A percentile compares a stretch with the other conserved stretches of the same genome.
Conservation (phyloP, 495 filamentous ascomycete genomes). For the Zalerion maritima region DNA sequence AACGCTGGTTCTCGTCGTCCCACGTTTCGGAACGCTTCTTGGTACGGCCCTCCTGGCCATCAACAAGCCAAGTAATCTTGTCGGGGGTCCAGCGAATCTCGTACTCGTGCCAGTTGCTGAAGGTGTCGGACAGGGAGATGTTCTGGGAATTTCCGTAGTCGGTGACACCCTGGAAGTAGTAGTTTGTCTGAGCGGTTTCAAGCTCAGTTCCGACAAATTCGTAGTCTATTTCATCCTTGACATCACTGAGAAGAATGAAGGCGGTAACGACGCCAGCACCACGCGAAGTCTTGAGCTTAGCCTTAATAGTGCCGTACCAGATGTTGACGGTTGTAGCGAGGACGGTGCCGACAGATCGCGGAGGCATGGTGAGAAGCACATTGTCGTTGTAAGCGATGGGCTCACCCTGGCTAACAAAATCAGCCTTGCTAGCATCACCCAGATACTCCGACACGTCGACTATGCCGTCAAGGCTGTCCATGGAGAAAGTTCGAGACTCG, state of each 20-base stretch:
- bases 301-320: conserved; percentile 92
- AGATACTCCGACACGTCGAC: conserved; percentile 63
- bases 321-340: conserved; percentile 78
- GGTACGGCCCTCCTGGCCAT: conserved; percentile 60
- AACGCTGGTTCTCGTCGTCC: conserved; percentile 70
- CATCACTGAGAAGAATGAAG: conserved; percentile 86
- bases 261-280: conserved; percentile 84
- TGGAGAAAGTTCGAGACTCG: conserved; percentile 53
- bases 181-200: conserved; percentile 74
- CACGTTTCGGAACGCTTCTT: conserved; percentile 64
- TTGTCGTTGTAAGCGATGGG: conserved; percentile 46
- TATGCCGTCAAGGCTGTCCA: conserved; percentile 54
- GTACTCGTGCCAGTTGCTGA: conserved; percentile 72
- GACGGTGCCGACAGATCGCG: conserved; percentile 70
- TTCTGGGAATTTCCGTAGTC: conserved; percentile 67
- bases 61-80: conserved; percentile 67
- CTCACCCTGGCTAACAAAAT: conserved; percentile 80
- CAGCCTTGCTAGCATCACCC: conserved; percentile 57
- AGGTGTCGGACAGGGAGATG: conserved; percentile 56
- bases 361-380: conserved; percentile 76
- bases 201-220: conserved; percentile 83
- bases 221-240: conserved; percentile 96
- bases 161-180: conserved; percentile 88
- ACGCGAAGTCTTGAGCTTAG: conserved; percentile 70
- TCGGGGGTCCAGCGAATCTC: conserved; percentile 90